Conservation (phyloP, 2,329 filamentous ascomycete genomes). For the Didymosphaeria variabile region DNA sequence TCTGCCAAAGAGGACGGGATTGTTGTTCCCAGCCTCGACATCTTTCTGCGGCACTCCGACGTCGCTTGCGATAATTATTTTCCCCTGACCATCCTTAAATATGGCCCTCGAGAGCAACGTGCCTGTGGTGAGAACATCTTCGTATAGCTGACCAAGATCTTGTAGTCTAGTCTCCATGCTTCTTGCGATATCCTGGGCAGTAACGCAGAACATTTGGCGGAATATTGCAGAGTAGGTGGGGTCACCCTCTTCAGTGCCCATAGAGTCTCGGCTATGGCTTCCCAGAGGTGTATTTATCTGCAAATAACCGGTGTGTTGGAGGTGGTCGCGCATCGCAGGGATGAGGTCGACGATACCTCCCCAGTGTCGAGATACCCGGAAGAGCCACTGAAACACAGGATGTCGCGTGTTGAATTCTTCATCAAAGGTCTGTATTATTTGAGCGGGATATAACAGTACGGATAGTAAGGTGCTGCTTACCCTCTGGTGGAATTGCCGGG, state of each 20-base stretch:
- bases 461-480: constrained; percentile 65
- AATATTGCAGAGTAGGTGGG: constrained; percentile 78
- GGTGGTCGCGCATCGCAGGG: constrained; percentile 74
- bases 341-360: constrained; percentile 71
- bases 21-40: constrained; percentile 49
- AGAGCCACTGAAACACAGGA: constrained; percentile 87
- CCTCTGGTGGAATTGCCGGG: constrained; percentile 61
- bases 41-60: constrained; percentile 40
- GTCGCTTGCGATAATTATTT: constrained; percentile 36
- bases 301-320: constrained; percentile 61
- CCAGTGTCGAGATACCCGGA: constrained; percentile 83
- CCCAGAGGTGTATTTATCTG: constrained; percentile 29
- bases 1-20: constrained; percentile 63
- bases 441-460: constrained; percentile 14
- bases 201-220: constrained; percentile 83
- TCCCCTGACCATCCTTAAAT: constrained; percentile 32
- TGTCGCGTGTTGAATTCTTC: constrained; percentile 81
- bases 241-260: constrained; percentile 63
- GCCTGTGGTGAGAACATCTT: constrained; percentile 77
- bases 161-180: constrained; percentile 70
- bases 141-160: constrained; percentile 74
- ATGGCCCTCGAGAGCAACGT: constrained; percentile 69
- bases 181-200: constrained; percentile 76
- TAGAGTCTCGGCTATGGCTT: constrained; percentile 30
- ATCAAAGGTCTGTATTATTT: constrained; percentile 61